Evolutionary conservation across 108 stramenopile species (phyloP), one percentile per base, ranked within the genome.

Genomic region (Skeletonema potamos): DNA sequence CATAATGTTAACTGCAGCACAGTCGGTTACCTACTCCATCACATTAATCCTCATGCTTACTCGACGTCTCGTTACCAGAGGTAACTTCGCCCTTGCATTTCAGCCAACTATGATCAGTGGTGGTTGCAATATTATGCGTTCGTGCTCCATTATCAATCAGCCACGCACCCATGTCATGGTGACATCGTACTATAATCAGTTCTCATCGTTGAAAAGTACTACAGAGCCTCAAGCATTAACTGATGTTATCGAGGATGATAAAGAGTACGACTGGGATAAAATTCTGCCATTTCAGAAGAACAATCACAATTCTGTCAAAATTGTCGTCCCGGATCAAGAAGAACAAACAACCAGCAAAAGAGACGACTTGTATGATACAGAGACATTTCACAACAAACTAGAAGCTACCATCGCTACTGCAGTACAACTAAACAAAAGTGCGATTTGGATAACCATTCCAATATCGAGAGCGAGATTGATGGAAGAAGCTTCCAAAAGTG

Each of bases 401-500:
- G 67, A 78, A 63, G 70, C 75, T 18, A 89, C 91, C 7, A 58
- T 86, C 18, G 26, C 51, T 20, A 68, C 79, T 1, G 70, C 81
- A 0, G 28, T 67, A 26, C 59, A 74, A 54, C 36, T 85, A 4
- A 55, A 83, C 5, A 92, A 89, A 68, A 72, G 79, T 6, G 87
- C 88, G 24, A 15, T 92, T 9, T 92, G 91, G 91, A 81, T 89
- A 33, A 74, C 87, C 20, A 66, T 92, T 6, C 88, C 85, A 54
- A 89, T 92, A 72, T 70, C 87, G 3, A 72, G 79, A 17, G 84
- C 85, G 2, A 26, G 72, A 39, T 55, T 87, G 6, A 81, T 92
- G 9, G 86, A 86, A 67, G 82, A 77, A 6, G 77, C 68, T 24
- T 46, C 48, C 6, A 62, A 68, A 44, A 65, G 73, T 24, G 88